phyloP scores from a whole-genome alignment of 495 filamentous ascomycete species.

The Thermothielavioides terrestris region DNA sequence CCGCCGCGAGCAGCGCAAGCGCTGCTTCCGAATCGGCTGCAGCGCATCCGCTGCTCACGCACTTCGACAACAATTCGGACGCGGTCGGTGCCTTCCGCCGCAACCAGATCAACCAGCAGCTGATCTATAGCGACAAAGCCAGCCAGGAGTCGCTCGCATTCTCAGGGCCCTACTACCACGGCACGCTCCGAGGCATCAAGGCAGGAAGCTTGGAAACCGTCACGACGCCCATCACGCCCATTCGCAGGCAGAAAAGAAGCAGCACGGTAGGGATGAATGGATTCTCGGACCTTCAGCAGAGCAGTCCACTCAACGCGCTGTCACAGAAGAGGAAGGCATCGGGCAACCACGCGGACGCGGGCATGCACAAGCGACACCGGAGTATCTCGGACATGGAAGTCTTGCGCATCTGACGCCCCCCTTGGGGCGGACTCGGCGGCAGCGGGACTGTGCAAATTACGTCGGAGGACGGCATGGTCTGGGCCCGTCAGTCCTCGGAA shows the following conservation, averaged over 20 bases:
- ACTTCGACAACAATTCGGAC: slow-evolving; percentile 54
- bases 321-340: slow-evolving; percentile 45
- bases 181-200: slow-evolving; percentile 48
- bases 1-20: slow-evolving; percentile 44
- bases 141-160: slow-evolving; percentile 47
- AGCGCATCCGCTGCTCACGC: slow-evolving; percentile 46
- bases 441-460: slow-evolving; percentile 12
- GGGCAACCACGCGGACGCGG: slow-evolving; percentile 19
- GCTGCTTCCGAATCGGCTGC: slow-evolving; percentile 28
- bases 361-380: slow-evolving; percentile 42
- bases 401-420: slow-evolving; percentile 13
- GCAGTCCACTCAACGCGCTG: slow-evolving; percentile 31
- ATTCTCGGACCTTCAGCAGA: slow-evolving; percentile 23
- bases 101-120: slow-evolving; percentile 65
- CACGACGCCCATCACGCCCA: slow-evolving; percentile 46
- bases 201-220: slow-evolving; percentile 45
- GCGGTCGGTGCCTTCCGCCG: slow-evolving; percentile 71
- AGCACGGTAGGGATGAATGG: slow-evolving; percentile 13
- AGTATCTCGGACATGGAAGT: slow-evolving; percentile 38
- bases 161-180: slow-evolving; percentile 41
- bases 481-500: slow-evolving; percentile 6
- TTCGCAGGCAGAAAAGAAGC: slow-evolving; percentile 38
- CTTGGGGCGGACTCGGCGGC: not conserved
- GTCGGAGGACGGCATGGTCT: slow-evolving; percentile 29
- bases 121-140: slow-evolving; percentile 52